Evolutionary conservation across 148 eudicot genomes (phyloP), one percentile per base, ranked within the genome.

Genomic region (Mesembryanthemum crystallinum): DNA sequence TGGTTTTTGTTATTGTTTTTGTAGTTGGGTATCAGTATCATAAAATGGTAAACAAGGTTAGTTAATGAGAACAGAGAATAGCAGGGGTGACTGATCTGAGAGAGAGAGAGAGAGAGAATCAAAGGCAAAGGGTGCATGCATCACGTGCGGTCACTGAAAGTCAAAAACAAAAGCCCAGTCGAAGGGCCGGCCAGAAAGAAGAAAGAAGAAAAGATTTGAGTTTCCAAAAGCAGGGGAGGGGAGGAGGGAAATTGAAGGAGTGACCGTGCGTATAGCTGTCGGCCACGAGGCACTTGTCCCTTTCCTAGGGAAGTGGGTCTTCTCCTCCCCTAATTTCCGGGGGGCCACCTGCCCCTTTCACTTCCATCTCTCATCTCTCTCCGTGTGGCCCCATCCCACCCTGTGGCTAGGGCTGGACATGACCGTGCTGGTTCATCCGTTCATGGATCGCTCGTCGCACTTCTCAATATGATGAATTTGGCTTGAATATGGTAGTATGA

Each of bases 251-350:
- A 3, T n/a, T n/a, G n/a, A 15, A 6, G 62, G n/a, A 67, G 82
- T 21, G 55, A 79, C 43, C 79, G 55, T n/a, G n/a, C n/a, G n/a
- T 67, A 81, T 65, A 71, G 76, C 69, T 80, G 86, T 80, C 79
- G 83, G 81, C 83, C 86, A 83, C 82, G 79, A 77, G 75, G 67
- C 67, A 35, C 30, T 71, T 74, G 74, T 65, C 66, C 62, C 72
- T 67, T 55, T 67, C 42, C 39, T 67, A 3, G 21, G 7, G 23
- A 32, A 25, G 5, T 49, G 49, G 71, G 71, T 51, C 62, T 51
- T 4, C n/a, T 52, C 3, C 4, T 10, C 27, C 58, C 49, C 66
- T 23, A 18, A 32, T 71, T 71, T 55, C 20, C 75, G 24, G 74
- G 74, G 74, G 45, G 49, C 35, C 72, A 69, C 72, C 72, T 69